Evolutionary conservation across 176 grass and related monocot genomes (phyloP).

Genomic region (Pontederia crassipes): DNA sequence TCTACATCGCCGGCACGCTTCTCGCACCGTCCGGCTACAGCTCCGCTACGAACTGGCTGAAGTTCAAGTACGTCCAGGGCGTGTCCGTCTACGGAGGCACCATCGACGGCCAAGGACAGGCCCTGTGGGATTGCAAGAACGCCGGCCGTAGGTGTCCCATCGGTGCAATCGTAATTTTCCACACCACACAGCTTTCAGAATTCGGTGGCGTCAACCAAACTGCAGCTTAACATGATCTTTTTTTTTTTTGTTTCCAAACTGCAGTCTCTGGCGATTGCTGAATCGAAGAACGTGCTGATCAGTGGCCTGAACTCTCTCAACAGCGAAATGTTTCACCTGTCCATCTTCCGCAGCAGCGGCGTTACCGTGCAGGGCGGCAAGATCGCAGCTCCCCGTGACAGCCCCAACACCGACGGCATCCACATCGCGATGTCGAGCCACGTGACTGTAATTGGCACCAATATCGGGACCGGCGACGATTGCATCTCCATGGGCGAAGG

Average conservation of each 20-base stretch:
- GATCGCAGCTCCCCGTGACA: constrained; percentile 39
- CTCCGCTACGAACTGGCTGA: too few species aligned
- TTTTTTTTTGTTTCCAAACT: neutral
- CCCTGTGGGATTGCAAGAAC: too few species aligned
- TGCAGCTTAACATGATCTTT: too few species aligned
- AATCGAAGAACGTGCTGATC: constrained; percentile 32
- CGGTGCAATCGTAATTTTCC: too few species aligned
- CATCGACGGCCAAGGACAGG: too few species aligned
- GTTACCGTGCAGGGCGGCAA: constrained; percentile 24
- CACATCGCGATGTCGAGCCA: constrained; percentile 29
- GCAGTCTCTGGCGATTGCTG: constrained; percentile 41
- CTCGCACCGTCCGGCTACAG: too few species aligned
- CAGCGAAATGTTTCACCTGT: constrained; percentile 42
- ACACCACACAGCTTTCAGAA: too few species aligned
- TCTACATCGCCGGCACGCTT: too few species aligned
- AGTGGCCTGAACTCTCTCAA: constrained; percentile 23
- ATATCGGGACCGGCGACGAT: constrained; percentile 43
- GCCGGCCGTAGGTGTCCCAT: too few species aligned
- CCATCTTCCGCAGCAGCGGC: constrained; percentile 29
- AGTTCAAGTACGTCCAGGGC: too few species aligned
- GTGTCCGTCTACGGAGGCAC: too few species aligned
- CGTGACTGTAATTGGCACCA: constrained; percentile 22
- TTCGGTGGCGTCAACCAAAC: too few species aligned
- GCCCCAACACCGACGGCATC: constrained; percentile 62
- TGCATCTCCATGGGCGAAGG: constrained; percentile 45